Evolutionary conservation across 306 rosid genomes (phyloP).

Genomic region (Malus asiatica): DNA sequence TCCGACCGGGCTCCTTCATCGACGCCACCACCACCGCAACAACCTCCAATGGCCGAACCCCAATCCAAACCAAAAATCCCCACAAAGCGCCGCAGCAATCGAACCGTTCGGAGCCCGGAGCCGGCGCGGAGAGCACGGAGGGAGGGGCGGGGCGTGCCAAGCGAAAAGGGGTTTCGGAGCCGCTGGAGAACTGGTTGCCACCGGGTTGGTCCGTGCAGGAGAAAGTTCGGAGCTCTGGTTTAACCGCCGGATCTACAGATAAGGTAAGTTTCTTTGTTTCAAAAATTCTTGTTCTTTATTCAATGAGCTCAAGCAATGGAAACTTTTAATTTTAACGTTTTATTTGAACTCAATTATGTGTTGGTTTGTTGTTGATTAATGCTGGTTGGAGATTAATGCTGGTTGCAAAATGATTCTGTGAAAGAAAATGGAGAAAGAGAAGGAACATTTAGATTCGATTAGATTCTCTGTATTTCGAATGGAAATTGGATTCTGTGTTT

Average conservation of each 20-base stretch:
- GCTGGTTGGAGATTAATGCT: not conserved
- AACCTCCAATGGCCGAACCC: not conserved
- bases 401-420: not conserved
- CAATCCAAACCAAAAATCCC: not conserved
- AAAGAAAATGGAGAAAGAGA: not conserved
- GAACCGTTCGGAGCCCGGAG: conserved; percentile 3
- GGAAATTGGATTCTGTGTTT: not conserved
- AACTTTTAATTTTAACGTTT: not conserved
- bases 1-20: conserved; percentile 32
- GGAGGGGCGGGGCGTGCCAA: not conserved
- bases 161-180: conserved; percentile 6
- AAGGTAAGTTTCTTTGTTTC: conserved; percentile 25
- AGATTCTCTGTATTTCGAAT: not conserved
- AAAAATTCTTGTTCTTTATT: not conserved
- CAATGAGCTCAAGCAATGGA: not conserved
- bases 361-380: not conserved
- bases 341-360: not conserved
- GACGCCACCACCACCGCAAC: conserved; percentile 11
- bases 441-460: not conserved
- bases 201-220: conserved; percentile 32
- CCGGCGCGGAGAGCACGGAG: not conserved
- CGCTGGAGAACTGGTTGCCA: conserved; percentile 40
- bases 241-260: conserved; percentile 42
- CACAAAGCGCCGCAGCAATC: not conserved
- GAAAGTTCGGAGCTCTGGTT: conserved; percentile 52